phyloP scores from a whole-genome alignment of 192 early-diverging fungal genomes.

The Backusella circina region DNA sequence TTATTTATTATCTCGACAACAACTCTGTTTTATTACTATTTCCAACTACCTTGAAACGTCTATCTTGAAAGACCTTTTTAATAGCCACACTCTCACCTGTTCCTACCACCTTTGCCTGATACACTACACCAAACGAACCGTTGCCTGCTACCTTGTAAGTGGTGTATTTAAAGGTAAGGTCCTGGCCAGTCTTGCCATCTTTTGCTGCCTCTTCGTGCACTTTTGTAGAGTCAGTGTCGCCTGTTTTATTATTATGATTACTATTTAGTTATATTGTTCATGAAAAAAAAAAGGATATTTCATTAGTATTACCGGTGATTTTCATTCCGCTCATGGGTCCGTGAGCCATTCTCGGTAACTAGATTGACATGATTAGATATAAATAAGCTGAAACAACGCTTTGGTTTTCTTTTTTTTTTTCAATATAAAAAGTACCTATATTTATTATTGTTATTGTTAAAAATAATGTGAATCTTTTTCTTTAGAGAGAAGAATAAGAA shows the following conservation, averaged over 20 bases:
- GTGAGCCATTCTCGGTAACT: slow-evolving; percentile 27
- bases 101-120: slow-evolving; percentile 87
- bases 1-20: background rate
- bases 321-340: slow-evolving; percentile 39
- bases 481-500: background rate
- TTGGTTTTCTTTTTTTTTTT: background rate
- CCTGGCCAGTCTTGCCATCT: slow-evolving; percentile 83
- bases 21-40: background rate
- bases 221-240: slow-evolving; percentile 42
- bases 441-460: too few relatives aligned
- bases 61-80: slow-evolving; percentile 98
- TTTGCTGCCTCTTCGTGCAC: slow-evolving; percentile 81
- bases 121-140: slow-evolving; percentile 99
- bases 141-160: slow-evolving; percentile 95
- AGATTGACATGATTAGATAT: background rate
- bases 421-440: too few relatives aligned
- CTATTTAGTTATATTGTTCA: background rate
- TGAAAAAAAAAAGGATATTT: background rate
- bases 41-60: slow-evolving; percentile 85
- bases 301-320: slow-evolving; percentile 22
- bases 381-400: too few relatives aligned
- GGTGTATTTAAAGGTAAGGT: slow-evolving; percentile 84
- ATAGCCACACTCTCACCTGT: slow-evolving; percentile 86
- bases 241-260: background rate
- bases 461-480: background rate